A percentile compares a stretch with the other conserved stretches of the same genome.
Evolutionary conservation across 352 stramenopile species (phyloP).

Genomic region (Phytophthora palmivora): DNA sequence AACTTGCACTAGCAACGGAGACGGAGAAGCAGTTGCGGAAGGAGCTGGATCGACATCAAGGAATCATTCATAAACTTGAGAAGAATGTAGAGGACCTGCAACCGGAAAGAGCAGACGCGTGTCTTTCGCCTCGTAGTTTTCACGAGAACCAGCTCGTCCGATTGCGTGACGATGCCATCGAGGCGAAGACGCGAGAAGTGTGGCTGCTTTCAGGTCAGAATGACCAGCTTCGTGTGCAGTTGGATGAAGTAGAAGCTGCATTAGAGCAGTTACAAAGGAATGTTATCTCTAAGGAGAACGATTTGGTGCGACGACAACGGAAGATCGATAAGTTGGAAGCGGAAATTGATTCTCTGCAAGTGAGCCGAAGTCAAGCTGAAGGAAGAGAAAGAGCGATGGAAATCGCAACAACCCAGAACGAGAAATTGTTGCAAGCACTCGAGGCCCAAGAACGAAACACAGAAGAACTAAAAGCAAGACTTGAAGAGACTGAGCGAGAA

Average conservation of each 20-base stretch:
- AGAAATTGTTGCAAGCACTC: slow-evolving; percentile 69
- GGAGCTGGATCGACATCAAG: slow-evolving; percentile 51
- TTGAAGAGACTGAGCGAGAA: slow-evolving; percentile 43
- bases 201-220: slow-evolving; percentile 77
- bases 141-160: slow-evolving; percentile 77
- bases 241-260: slow-evolving; percentile 71
- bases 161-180: slow-evolving; percentile 76
- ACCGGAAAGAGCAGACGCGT: slow-evolving; percentile 58
- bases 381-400: slow-evolving; percentile 76
- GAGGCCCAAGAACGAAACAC: slow-evolving; percentile 55
- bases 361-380: slow-evolving; percentile 54
- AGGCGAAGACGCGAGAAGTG: slow-evolving; percentile 73
- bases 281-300: slow-evolving; percentile 67
- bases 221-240: slow-evolving; percentile 63
- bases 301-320: slow-evolving; percentile 55
- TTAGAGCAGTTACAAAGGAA: slow-evolving; percentile 68
- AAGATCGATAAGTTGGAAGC: slow-evolving; percentile 63
- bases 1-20: slow-evolving; percentile 37
- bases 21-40: slow-evolving; percentile 49
- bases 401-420: slow-evolving; percentile 79
- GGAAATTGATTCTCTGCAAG: slow-evolving; percentile 64
- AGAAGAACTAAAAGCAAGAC: slow-evolving; percentile 33
- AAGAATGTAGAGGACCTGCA: slow-evolving; percentile 53
- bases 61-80: slow-evolving; percentile 49
- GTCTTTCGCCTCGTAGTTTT: slow-evolving; percentile 77